These are phyloP conservation scores for Taphrina confusa DNA, from an alignment of 1,139 yeast species.

Conservation along the genomic window DNA sequence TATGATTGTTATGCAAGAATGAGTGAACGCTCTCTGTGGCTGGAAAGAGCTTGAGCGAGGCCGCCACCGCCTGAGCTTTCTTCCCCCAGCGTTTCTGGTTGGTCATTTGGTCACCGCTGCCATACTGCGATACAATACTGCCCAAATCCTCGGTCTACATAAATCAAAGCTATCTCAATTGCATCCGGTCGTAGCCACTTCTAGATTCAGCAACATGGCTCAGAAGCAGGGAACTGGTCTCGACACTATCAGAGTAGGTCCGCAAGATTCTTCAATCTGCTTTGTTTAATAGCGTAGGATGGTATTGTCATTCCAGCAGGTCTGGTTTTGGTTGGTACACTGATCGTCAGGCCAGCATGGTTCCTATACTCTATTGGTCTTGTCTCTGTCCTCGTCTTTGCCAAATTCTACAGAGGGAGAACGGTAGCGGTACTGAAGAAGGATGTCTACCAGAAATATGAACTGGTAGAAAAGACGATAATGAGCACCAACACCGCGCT, in stretches of 20 bases:
- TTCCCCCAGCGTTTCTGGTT: no score
- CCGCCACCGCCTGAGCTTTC: no score
- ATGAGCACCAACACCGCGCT: conserved; percentile 36
- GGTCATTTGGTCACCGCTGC: no score
- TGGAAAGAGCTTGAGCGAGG: no score
- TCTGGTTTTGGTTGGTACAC: conserved; percentile 45
- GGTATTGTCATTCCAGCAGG: conserved; percentile 47
- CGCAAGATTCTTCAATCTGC: neutral
- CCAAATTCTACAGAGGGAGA: conserved; percentile 45
- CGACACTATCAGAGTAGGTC: conserved; percentile 27
- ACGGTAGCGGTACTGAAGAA: conserved; percentile 59
- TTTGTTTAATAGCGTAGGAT: conserved; percentile 40
- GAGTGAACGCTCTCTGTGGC: no score
- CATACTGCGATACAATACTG: no score
- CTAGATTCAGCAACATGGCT: conserved; percentile 2
- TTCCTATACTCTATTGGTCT: conserved; percentile 42
- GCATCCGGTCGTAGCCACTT: no score
- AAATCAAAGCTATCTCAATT: no score
- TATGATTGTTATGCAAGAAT: no score
- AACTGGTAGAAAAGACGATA: conserved; percentile 71
- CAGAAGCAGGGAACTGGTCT: conserved; percentile 30
- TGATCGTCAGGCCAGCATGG: conserved; percentile 43
- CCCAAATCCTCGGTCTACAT: no score
- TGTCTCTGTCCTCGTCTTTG: conserved; percentile 42
- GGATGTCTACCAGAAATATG: conserved; percentile 75